Conservation (phyloP, 805 yeast genomes). For the Lipomyces lipofer region DNA sequence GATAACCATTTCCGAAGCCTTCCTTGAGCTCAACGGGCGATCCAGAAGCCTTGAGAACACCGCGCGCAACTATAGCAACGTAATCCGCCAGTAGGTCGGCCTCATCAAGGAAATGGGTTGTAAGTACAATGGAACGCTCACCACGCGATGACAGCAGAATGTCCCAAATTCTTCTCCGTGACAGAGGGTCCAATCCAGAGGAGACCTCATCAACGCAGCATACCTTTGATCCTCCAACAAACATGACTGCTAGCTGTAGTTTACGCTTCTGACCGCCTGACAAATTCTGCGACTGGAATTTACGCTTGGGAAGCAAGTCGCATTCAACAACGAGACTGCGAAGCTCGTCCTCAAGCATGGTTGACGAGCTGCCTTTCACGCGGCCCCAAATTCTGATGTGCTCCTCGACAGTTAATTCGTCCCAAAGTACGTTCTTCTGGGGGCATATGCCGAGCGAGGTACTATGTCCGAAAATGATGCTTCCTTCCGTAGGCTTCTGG, state of each 20-base stretch:
- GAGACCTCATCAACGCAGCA: constrained; percentile 44
- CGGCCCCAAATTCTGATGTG: constrained; percentile 40
- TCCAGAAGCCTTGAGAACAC: constrained; percentile 38
- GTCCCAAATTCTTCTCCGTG: constrained; percentile 43
- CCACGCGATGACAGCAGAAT: constrained; percentile 39
- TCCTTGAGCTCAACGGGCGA: constrained; percentile 40
- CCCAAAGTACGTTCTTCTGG: constrained; percentile 43
- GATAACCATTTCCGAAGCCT: constrained; percentile 40
- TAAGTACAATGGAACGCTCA: constrained; percentile 36
- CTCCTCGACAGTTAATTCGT: constrained; percentile 39
- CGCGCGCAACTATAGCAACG: constrained; percentile 40
- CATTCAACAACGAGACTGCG: constrained; percentile 35
- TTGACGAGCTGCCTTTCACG: constrained; percentile 37
- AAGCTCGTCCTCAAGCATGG: constrained; percentile 24
- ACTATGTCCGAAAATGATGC: constrained; percentile 30
- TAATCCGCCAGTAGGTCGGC: constrained; percentile 42
- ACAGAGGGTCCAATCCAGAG: constrained; percentile 42
- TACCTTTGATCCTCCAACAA: constrained; percentile 41
- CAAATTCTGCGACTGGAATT: constrained; percentile 32
- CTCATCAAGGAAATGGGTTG: constrained; percentile 43
- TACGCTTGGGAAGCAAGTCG: constrained; percentile 36
- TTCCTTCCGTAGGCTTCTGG: constrained; percentile 36
- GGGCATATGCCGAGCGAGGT: constrained; percentile 42
- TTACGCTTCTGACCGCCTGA: constrained; percentile 44
- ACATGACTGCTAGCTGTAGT: constrained; percentile 42